These are phyloP conservation scores for Achaetomiella virescens DNA, from an alignment of 495 filamentous ascomycete genomes.

Conservation along the genomic window DNA sequence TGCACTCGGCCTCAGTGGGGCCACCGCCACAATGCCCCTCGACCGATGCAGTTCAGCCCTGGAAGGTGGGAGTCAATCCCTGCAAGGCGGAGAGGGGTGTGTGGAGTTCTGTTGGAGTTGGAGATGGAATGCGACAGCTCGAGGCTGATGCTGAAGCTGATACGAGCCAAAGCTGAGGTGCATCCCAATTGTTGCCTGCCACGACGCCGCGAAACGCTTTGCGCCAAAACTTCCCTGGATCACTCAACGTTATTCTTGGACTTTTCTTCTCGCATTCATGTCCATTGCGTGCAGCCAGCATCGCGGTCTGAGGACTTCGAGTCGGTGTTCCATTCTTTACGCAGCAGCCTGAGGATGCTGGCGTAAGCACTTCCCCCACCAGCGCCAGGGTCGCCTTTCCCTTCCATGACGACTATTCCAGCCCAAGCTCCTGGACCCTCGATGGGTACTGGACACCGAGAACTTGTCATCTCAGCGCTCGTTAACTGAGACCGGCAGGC, in stretches of 20 bases:
- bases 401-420: constrained; percentile 21
- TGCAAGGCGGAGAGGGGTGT: neutral
- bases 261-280: no score
- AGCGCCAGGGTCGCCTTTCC: neutral
- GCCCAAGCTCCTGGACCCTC: constrained; percentile 21
- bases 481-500: constrained; percentile 21
- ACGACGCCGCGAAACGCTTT: no score
- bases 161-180: neutral
- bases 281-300: no score
- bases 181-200: no score
- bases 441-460: constrained; percentile 23
- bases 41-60: no score
- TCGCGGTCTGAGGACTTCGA: no score
- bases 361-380: constrained; percentile 12
- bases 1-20: no score
- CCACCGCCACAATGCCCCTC: no score
- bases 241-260: no score
- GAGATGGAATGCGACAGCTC: neutral
- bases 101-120: neutral
- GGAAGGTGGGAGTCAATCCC: no score
- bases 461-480: constrained; percentile 1
- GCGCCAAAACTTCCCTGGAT: no score
- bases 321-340: no score
- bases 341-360: constrained; percentile 8
- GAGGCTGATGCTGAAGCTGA: neutral